Evolutionary conservation across 306 rosid genomes (phyloP).

Genomic region (Styphnolobium japonicum): DNA sequence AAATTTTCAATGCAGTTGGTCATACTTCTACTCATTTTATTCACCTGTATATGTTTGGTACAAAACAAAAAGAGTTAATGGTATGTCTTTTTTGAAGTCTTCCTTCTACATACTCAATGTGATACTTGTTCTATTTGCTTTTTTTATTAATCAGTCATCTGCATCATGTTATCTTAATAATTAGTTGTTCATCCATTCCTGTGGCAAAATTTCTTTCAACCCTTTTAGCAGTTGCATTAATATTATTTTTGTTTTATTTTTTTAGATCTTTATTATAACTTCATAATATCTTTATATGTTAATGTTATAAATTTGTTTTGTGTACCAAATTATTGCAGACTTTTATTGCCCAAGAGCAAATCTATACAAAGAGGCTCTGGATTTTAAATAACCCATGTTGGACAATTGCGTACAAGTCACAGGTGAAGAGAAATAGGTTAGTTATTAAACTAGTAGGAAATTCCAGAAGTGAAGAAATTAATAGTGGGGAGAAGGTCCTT

Average conservation of each 20-base stretch:
- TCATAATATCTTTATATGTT: neutral
- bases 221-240: neutral
- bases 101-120: neutral
- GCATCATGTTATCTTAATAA: neutral
- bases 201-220: neutral
- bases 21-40: neutral
- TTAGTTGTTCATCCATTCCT: neutral
- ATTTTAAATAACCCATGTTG: slow-evolving; percentile 54
- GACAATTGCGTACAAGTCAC: slow-evolving; percentile 71
- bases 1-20: no score
- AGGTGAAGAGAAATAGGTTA: slow-evolving; percentile 71
- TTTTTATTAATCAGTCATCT: neutral
- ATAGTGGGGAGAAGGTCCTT: slow-evolving; percentile 67
- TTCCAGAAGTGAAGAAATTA: slow-evolving; percentile 52
- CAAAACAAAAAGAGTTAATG: neutral
- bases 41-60: neutral
- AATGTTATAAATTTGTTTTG: neutral
- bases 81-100: no score
- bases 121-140: neutral
- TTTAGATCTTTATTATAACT: neutral
- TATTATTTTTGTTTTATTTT: neutral
- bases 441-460: slow-evolving; percentile 54
- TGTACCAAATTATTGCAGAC: slow-evolving; percentile 51
- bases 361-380: slow-evolving; percentile 73
- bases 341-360: slow-evolving; percentile 92